A percentile compares a stretch with the other conserved stretches of the same genome.
Evolutionary conservation across 2,329 filamentous ascomycete genomes (phyloP).

Genomic region (Reticulascus tulasneorum): DNA sequence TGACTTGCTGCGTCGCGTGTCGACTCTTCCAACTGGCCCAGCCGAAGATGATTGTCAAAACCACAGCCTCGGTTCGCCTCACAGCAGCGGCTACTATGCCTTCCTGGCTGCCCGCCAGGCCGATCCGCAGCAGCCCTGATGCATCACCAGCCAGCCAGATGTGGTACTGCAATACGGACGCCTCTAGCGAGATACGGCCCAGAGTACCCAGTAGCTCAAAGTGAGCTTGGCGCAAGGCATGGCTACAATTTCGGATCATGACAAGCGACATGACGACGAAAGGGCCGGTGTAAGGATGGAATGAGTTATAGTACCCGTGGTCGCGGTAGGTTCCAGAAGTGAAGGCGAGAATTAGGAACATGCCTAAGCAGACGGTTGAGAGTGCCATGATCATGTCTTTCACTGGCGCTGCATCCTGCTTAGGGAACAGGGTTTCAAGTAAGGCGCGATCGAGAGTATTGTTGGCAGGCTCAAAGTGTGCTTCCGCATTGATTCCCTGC

Average conservation of each 20-base stretch:
- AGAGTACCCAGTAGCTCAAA: slow-evolving; percentile 45
- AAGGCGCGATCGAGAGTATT: slow-evolving; percentile 8
- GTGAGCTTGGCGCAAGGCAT: slow-evolving; percentile 35
- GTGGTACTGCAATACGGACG: slow-evolving; percentile 54
- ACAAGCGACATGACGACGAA: slow-evolving; percentile 38
- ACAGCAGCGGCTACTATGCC: not conserved
- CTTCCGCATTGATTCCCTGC: slow-evolving; percentile 5
- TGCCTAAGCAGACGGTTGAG: slow-evolving; percentile 5
- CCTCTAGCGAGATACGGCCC: slow-evolving; percentile 48
- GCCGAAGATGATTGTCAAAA: slow-evolving; percentile 21
- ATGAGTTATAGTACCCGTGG: slow-evolving; percentile 8
- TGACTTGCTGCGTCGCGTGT: slow-evolving; percentile 4
- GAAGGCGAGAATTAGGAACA: slow-evolving; percentile 12
- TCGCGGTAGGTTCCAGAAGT: slow-evolving; percentile 2
- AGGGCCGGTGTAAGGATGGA: slow-evolving; percentile 13
- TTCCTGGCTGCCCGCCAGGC: slow-evolving; percentile 2
- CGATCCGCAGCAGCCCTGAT: slow-evolving; percentile 38
- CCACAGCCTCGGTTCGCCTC: slow-evolving; percentile 13
- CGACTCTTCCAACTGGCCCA: slow-evolving; percentile 10
- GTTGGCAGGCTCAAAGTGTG: slow-evolving; percentile 6
- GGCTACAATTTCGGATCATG: slow-evolving; percentile 42
- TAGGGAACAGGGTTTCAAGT: slow-evolving; percentile 7
- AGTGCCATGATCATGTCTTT: slow-evolving; percentile 10
- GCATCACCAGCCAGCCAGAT: slow-evolving; percentile 55
- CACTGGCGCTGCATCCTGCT: slow-evolving; percentile 10